These are phyloP conservation scores for Podospora sp. DNA, from an alignment of 495 filamentous ascomycete genomes.

Conservation along the genomic window DNA sequence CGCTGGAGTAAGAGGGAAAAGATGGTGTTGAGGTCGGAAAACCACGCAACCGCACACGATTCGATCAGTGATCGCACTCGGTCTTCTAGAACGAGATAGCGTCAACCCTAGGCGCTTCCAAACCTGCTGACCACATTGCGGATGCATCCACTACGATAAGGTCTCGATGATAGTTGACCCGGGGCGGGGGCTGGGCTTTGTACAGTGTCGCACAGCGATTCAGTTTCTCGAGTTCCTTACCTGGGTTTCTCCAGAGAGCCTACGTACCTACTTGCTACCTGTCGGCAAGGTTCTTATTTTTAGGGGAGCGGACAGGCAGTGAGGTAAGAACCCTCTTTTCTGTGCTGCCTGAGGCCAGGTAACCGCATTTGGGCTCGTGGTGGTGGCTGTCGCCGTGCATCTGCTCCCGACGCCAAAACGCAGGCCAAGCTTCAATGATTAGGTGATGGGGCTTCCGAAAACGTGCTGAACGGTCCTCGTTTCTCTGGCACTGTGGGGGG, in stretches of 20 bases:
- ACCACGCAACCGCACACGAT: not conserved
- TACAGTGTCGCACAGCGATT: not conserved
- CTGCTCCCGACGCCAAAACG: not conserved
- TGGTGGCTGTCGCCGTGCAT: not conserved
- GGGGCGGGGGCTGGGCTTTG: not conserved
- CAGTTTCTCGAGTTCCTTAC: not conserved
- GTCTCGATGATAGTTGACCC: not conserved
- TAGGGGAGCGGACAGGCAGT: not conserved
- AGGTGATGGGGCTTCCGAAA: not conserved
- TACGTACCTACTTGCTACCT: no score
- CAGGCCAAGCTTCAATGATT: not conserved
- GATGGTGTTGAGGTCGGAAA: not conserved
- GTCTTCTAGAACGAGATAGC: conserved; percentile 1
- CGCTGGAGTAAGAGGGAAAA: not conserved
- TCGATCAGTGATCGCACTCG: not conserved
- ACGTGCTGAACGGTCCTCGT: not conserved
- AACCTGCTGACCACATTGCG: not conserved
- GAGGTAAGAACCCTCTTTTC: conserved; percentile 1
- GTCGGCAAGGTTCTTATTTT: no score
- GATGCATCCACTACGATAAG: not conserved
- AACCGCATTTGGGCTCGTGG: not conserved
- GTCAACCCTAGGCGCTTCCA: not conserved
- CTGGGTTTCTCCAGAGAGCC: no score
- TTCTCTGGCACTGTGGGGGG: not conserved
- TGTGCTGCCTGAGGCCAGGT: not conserved